Conservation (phyloP, 192 early-diverging fungal species). For the Linnemannia hyalina region DNA sequence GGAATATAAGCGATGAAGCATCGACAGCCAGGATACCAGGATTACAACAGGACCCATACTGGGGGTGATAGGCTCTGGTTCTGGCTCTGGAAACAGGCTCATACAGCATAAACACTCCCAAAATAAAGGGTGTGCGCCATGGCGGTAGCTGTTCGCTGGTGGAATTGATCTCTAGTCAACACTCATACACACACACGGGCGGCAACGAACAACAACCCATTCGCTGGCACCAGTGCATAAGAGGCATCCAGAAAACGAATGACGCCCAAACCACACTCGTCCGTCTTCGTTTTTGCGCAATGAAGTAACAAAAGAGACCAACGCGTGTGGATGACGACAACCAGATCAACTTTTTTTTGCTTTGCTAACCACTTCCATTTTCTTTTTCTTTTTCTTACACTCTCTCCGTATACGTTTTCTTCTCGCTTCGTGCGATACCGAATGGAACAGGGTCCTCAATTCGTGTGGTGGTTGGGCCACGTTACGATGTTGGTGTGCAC, state of each 20-base stretch:
- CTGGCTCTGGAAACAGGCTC: too few species aligned
- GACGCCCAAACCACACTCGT: neutral
- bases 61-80: too few species aligned
- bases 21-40: neutral
- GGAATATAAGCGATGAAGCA: neutral
- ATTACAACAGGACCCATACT: neutral
- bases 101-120: too few species aligned
- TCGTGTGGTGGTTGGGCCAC: conserved; percentile 67
- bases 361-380: neutral
- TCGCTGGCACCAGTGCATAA: neutral
- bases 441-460: conserved; percentile 62
- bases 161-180: neutral
- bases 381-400: neutral
- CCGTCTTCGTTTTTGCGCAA: neutral
- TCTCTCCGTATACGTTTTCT: neutral
- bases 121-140: neutral
- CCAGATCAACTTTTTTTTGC: neutral
- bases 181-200: neutral
- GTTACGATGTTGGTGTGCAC: conserved; percentile 59
- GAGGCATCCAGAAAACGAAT: neutral
- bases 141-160: neutral
- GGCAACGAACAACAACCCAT: neutral
- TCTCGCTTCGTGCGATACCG: neutral
- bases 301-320: neutral
- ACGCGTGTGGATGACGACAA: neutral